A percentile compares a stretch with the other conserved stretches of the same genome.
Conservation (phyloP, 1,284 basidiomycete species). For the Mycosarcoma maydis region DNA sequence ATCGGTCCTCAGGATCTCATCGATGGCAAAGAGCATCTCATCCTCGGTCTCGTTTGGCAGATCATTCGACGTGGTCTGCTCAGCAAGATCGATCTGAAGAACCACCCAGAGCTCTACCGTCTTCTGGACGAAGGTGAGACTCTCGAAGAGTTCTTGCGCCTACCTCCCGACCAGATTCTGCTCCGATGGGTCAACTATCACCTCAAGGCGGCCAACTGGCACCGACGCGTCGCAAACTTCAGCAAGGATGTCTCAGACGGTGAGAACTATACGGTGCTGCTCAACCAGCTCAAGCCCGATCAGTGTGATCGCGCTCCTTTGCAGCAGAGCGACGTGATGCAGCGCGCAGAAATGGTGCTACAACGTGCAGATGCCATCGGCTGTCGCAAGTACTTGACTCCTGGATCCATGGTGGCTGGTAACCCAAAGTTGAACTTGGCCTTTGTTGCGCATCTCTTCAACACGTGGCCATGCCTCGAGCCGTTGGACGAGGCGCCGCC, state of each 20-base stretch:
- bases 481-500: constrained; percentile 85
- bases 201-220: constrained; percentile 91
- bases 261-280: constrained; percentile 94
- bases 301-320: constrained; percentile 92
- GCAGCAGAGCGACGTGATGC: constrained; percentile 81
- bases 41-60: constrained; percentile 99
- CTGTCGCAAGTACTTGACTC: constrained; percentile 94
- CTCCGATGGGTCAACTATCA: constrained; percentile 99
- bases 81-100: constrained; percentile 95
- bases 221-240: constrained; percentile 84
- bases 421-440: constrained; percentile 99
- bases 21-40: constrained; percentile 94
- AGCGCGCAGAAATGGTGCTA: constrained; percentile 88
- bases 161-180: constrained; percentile 96
- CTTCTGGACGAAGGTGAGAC: constrained; percentile 96
- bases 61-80: constrained; percentile 93
- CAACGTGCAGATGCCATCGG: constrained; percentile 93
- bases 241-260: constrained; percentile 92
- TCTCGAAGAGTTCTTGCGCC: constrained; percentile 88
- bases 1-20: constrained; percentile 92
- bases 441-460: constrained; percentile 98
- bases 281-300: constrained; percentile 89
- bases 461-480: constrained; percentile 80
- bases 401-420: constrained; percentile 87
- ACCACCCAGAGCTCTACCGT: constrained; percentile 95